Base-by-base conservation (phyloP, 2,329 filamentous ascomycete genomes). In the Bertia moriformis region DNA sequence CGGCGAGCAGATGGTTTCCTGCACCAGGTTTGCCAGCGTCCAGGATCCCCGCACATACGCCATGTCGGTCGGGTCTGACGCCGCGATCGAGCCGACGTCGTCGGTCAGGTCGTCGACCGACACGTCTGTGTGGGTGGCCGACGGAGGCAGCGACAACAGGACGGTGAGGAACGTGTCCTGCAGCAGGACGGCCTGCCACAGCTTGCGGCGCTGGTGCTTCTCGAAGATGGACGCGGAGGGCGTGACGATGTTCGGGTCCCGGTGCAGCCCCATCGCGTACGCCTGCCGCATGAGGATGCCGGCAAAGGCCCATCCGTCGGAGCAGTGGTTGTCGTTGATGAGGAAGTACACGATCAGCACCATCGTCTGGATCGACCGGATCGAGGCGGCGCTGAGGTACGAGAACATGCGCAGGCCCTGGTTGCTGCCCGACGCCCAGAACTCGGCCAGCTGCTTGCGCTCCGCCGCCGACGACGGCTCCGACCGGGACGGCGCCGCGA, bases 271-370 rank as follows among this genome's bases (percentile, higher is more conserved):
- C 77, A 89, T 83, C 18, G 83, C 83, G 49, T 87, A 88, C 0
- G 83, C 75, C 56, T 89, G 83, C 18, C 83, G 69, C 45, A 85
- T 77, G 17, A 86, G 57, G 18, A 89, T 78, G 4, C 83, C 83
- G 0, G 79, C 80, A 62, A 87, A 89, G 0, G 82, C 78, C 77
- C 83, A 89, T 1, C 83, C 83, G 52, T 89, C 83, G 0, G 79
- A 83, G 3, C 82, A 82, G 49, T 88, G 83, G 49, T 87, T 87
- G 55, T 89, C 83, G 49, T 89, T 89, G 62, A 88, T 87, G 24
- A 89, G 64, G 48, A 89, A 89, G 51, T 88, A 88, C 0, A 77
- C 78, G 42, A 87, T 76, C n/a, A 89, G 59, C 0, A 87, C 78
- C 82, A 88, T 88, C 35, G 83, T 75, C 55, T 86, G 81, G 20